Evolutionary conservation across 805 yeast species (phyloP).

Genomic region (Lipomyces sp.): DNA sequence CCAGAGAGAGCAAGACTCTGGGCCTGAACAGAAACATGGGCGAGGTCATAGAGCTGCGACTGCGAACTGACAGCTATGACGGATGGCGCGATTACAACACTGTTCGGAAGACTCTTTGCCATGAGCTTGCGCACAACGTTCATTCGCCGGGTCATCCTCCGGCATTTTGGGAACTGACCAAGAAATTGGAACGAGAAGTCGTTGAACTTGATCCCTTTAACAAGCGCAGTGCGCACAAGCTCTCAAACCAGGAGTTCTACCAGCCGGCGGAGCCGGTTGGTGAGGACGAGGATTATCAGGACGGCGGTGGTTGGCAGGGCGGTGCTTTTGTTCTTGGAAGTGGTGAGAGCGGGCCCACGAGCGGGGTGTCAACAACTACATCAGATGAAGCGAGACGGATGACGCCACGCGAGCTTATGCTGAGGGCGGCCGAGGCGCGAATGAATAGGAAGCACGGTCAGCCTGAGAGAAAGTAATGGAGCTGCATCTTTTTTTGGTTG

Average conservation of each 20-base stretch:
- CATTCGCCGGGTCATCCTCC: slow-evolving; percentile 37
- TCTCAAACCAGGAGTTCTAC: slow-evolving; percentile 15
- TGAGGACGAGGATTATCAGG: slow-evolving; percentile 13
- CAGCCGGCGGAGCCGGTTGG: neutral
- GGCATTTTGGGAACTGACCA: slow-evolving; percentile 39
- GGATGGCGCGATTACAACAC: slow-evolving; percentile 40
- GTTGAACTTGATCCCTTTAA: slow-evolving; percentile 20
- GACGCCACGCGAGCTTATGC: slow-evolving; percentile 19
- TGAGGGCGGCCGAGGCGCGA: slow-evolving; percentile 17
- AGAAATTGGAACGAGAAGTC: slow-evolving; percentile 38
- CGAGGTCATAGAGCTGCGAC: slow-evolving; percentile 38
- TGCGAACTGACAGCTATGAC: slow-evolving; percentile 41
- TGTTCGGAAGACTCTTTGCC: slow-evolving; percentile 39
- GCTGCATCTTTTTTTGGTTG: too few relatives aligned
- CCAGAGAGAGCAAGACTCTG: slow-evolving; percentile 32
- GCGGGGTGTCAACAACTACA: neutral
- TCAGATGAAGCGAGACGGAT: slow-evolving; percentile 4
- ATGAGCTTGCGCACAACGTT: slow-evolving; percentile 42
- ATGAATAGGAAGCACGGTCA: neutral
- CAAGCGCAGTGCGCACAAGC: slow-evolving; percentile 1
- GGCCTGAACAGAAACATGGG: slow-evolving; percentile 41
- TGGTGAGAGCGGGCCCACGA: slow-evolving; percentile 3
- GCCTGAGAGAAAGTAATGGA: too few relatives aligned
- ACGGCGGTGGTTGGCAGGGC: slow-evolving; percentile 24
- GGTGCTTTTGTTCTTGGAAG: slow-evolving; percentile 25